Evolutionary conservation across 2,329 filamentous ascomycete genomes (phyloP), one percentile per base, ranked within the genome.

Genomic region (Penicillium sp.): DNA sequence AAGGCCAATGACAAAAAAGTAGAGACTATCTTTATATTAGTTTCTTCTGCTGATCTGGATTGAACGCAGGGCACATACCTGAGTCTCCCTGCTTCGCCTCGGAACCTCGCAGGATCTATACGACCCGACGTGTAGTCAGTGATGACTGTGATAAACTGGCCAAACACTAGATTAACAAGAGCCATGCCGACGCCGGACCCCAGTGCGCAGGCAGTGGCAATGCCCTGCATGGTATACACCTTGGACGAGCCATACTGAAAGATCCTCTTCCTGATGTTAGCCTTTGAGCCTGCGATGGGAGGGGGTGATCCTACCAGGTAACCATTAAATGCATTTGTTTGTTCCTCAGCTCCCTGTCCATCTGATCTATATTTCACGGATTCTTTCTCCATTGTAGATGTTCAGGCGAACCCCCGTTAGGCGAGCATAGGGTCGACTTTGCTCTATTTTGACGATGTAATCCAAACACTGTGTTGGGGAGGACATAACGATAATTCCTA

Each of bases 131-230:
- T 50, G 27, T 54, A 57, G 25, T 61, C 57, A 12, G 63, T 70
- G 44, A 72, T 68, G 18, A 66, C 60, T 31, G 62, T 45, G 57
- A 65, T 52, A 45, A 65, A 63, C 46, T 55, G 54, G 58, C 73
- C 73, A 44, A 76, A 71, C 13, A 76, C 66, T 27, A 76, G 58
- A 46, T 72, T 74, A 65, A 76, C 65, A 50, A 75, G 55, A 3
- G 73, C 67, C 50, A 74, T 56, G 4, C 62, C 57, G 7, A 62
- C 58, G 7, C 67, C 67, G 10, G 65, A 65, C 2, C 57, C 64
- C 10, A 68, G 58, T n/a, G 66, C 60, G 32, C 55, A 57, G 34
- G 50, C 46, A 38, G 38, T 46, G 18, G 51, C 55, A 25, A 37
- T 32, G 18, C 16, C 23, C 8, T 54, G 55, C 32, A 57, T 10